phyloP scores from a whole-genome alignment of 495 filamentous ascomycete genomes.

The Tuber aestivum region DNA sequence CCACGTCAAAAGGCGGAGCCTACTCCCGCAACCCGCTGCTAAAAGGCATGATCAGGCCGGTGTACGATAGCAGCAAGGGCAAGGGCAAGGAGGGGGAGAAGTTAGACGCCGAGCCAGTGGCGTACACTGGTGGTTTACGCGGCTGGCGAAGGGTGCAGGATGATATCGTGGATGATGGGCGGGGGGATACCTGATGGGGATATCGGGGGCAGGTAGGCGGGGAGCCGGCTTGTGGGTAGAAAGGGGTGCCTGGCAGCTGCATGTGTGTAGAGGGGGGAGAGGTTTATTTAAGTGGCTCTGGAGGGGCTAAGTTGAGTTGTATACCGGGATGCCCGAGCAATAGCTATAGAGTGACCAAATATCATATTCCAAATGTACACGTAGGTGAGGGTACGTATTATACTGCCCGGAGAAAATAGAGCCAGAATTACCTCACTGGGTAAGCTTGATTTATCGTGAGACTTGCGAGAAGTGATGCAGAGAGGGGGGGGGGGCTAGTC shows the following conservation, averaged over 20 bases:
- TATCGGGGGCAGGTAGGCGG: conserved; percentile 54
- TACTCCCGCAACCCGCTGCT: conserved; percentile 84
- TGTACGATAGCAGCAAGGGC: conserved; percentile 56
- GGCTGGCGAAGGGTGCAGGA: conserved; percentile 87
- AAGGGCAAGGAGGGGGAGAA: conserved; percentile 46
- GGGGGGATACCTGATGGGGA: conserved; percentile 85
- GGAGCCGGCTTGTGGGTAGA: conserved; percentile 48
- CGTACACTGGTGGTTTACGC: conserved; percentile 46
- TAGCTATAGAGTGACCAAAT: not conserved
- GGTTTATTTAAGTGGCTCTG: not conserved
- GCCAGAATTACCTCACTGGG: not conserved
- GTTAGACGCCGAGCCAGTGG: conserved; percentile 44
- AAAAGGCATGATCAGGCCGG: conserved; percentile 69
- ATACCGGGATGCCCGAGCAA: not conserved
- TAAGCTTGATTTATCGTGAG: not conserved
- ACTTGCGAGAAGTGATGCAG: not conserved
- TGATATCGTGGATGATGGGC: conserved; percentile 82
- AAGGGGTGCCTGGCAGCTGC: not conserved
- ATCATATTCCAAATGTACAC: not conserved
- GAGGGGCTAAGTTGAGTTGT: not conserved
- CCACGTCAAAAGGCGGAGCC: conserved; percentile 49
- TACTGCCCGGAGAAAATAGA: not conserved
- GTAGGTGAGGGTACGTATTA: not conserved
- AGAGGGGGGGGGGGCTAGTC: not conserved
- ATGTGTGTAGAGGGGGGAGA: not conserved